Conservation (phyloP, 768 basidiomycete species). For the Pleurotus giganteus region DNA sequence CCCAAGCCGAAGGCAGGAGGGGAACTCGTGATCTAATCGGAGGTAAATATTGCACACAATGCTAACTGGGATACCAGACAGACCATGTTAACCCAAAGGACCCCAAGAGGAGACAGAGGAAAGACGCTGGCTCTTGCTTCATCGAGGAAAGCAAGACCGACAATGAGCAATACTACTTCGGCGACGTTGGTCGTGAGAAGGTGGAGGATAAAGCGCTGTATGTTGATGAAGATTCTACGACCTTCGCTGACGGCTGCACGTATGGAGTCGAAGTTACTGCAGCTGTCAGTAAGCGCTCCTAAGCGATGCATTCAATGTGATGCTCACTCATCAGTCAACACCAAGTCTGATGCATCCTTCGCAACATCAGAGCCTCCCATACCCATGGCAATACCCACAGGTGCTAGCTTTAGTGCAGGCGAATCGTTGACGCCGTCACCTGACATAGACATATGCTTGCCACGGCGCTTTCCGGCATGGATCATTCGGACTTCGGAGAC, state of each 20-base stretch:
- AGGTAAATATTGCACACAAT: background rate
- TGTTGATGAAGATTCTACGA: slow-evolving; percentile 54
- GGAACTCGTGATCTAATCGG: slow-evolving; percentile 35
- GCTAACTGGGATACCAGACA: background rate
- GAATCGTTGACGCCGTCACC: slow-evolving; percentile 62
- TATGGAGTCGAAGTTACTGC: slow-evolving; percentile 57
- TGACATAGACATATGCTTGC: slow-evolving; percentile 53
- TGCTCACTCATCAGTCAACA: slow-evolving; percentile 81
- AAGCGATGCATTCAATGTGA: slow-evolving; percentile 45
- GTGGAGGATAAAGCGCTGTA: slow-evolving; percentile 55
- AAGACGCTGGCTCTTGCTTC: slow-evolving; percentile 45
- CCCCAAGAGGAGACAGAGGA: slow-evolving; percentile 52
- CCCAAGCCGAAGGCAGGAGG: slow-evolving; percentile 59
- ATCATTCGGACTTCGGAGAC: slow-evolving; percentile 43
- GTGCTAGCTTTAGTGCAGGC: slow-evolving; percentile 32
- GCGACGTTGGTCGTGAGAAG: slow-evolving; percentile 53
- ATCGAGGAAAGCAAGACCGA: slow-evolving; percentile 58
- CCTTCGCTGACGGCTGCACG: slow-evolving; percentile 55
- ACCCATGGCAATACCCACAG: slow-evolving; percentile 17
- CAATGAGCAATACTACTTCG: slow-evolving; percentile 50
- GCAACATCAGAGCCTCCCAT: slow-evolving; percentile 32
- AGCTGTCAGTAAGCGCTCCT: background rate
- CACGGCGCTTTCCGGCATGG: slow-evolving; percentile 56
- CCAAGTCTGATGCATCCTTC: slow-evolving; percentile 48
- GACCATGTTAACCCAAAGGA: slow-evolving; percentile 50